A percentile compares a stretch with the other conserved stretches of the same genome.
Evolutionary conservation across 169 alveolate species (phyloP).

Genomic region (Besnoitia besnoiti): DNA sequence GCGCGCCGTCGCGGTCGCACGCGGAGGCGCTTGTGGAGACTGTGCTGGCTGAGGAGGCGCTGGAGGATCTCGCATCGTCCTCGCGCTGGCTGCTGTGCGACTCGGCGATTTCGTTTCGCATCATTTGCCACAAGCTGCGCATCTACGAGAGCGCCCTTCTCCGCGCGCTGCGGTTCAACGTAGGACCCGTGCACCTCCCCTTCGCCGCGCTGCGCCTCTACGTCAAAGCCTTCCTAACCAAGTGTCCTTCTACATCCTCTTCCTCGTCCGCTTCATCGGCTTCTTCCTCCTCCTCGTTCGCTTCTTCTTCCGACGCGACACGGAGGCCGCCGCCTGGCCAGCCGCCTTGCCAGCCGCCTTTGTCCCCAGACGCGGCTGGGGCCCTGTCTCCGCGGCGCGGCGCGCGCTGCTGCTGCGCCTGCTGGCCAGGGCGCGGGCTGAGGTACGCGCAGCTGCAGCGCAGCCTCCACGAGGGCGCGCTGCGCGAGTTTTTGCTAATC

Average conservation of each 20-base stretch:
- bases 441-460: conserved; percentile 21
- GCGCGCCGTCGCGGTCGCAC: too few relatives aligned
- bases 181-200: background rate
- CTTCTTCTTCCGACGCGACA: background rate
- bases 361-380: background rate
- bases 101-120: background rate
- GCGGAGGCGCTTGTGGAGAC: background rate
- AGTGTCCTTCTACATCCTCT: background rate
- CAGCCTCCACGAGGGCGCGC: conserved; percentile 19
- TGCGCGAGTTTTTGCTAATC: background rate
- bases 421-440: conserved; percentile 36
- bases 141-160: conserved; percentile 10
- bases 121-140: background rate
- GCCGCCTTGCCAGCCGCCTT: background rate
- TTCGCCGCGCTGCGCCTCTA: background rate
- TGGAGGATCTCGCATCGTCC: conserved; percentile 27
- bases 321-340: too few relatives aligned
- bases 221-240: background rate
- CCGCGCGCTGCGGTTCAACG: background rate
- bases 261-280: background rate
- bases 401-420: background rate
- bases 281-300: background rate
- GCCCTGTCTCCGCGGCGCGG: background rate
- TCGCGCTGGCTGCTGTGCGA: conserved; percentile 39
- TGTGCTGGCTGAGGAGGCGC: background rate